Evolutionary conservation across 371 early-diverging fungal species (phyloP), one percentile per base, ranked within the genome.

Genomic region (Rhizomucor pusillus): DNA sequence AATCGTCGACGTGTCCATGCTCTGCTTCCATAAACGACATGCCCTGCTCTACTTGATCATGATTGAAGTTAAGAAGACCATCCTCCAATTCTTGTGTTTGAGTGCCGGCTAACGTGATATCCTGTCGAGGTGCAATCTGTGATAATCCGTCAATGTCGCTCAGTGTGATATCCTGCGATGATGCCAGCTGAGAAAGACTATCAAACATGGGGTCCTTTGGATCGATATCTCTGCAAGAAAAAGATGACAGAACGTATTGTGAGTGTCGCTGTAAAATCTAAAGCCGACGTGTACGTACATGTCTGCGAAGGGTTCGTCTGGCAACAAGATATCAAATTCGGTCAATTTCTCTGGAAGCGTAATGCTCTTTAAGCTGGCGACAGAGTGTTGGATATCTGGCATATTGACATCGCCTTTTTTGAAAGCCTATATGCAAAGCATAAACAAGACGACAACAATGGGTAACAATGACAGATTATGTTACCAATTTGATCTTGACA

Each of bases 401-500:
- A 95, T 78, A 57, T 97, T 95, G 5, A 93, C 92, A 14, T 85
- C 81, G 3, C 93, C 94, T 5, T 91, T 87, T 46, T 90, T 79
- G 60, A 95, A 97, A 10, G 90, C 90, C 90, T 84, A 54, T 10
- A 1, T 44, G n/a, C 19, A 3, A 10, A 12, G 12, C 7, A 19
- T 44, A 19, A 41, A 12, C 33, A n/a, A 44, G 39, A 33, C 45
- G 49, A 25, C 5, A 41, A 10, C 16, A 36, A 13, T 16, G 36
- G 40, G 37, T 10, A 34, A 39, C 12, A 34, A 55, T 29, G 23
- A 7, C 52, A n/a, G 44, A 36, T 1, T 33, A 40, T 13, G 16
- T 43, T 75, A 89, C 92, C 82, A 95, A 74, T 64, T 97, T 96
- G 65, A 98, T 92, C 63, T 95, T 92, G 36, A 93, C 75, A 24